Evolutionary conservation across 192 early-diverging fungal species (phyloP).

Genomic region (Paraglomus occultum): DNA sequence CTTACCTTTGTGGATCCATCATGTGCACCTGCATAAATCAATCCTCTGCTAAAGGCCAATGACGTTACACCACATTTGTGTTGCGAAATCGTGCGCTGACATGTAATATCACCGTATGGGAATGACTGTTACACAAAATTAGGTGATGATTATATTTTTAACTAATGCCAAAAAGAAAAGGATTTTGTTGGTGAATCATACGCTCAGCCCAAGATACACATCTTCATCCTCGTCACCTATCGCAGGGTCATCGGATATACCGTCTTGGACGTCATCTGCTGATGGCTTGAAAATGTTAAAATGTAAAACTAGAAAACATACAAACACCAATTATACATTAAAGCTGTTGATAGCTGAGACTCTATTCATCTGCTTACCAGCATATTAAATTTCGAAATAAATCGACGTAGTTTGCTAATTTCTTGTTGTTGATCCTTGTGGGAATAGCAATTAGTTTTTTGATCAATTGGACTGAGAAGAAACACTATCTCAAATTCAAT

Average conservation of each 20-base stretch:
- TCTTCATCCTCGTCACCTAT: neutral
- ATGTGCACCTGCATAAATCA: slow-evolving; percentile 55
- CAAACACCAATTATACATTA: too few relatives aligned
- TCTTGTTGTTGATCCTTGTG: slow-evolving; percentile 18
- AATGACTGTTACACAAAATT: slow-evolving; percentile 28
- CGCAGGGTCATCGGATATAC: neutral
- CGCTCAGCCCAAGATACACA: neutral
- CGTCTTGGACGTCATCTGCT: neutral
- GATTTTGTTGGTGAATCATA: neutral
- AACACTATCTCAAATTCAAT: neutral
- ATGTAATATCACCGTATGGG: slow-evolving; percentile 53
- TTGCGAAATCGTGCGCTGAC: slow-evolving; percentile 50
- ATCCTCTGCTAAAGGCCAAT: slow-evolving; percentile 45
- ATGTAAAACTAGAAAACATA: too few relatives aligned
- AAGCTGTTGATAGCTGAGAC: neutral
- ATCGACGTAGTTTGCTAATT: neutral
- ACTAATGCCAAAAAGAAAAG: too few relatives aligned
- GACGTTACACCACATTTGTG: slow-evolving; percentile 57
- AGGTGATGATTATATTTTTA: neutral
- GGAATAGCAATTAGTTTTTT: neutral
- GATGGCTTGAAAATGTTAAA: too few relatives aligned
- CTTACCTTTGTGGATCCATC: slow-evolving; percentile 53
- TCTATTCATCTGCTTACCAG: neutral
- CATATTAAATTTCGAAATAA: neutral
- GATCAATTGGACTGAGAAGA: slow-evolving; percentile 18